Evolutionary conservation across 495 filamentous ascomycete genomes (phyloP).

Genomic region (Daldinia caldariorum): DNA sequence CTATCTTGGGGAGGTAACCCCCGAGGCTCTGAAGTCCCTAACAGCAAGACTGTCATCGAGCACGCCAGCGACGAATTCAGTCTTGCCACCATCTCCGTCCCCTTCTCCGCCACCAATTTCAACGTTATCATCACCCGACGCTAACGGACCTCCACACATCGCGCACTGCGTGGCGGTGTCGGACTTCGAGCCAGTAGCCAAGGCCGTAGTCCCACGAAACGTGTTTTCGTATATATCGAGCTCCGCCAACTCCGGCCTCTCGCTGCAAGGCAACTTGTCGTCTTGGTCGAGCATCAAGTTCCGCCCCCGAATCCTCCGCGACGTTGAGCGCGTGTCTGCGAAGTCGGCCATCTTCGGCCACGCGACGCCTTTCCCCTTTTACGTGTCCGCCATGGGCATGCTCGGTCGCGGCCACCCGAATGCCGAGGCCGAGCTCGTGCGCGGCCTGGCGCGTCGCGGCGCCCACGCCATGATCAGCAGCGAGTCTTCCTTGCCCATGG

Average conservation of each 20-base stretch:
- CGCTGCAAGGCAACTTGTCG: slow-evolving; percentile 84
- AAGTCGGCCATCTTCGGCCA: slow-evolving; percentile 79
- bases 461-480: slow-evolving; percentile 55
- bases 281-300: slow-evolving; percentile 90
- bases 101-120: neutral
- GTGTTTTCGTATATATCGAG: slow-evolving; percentile 88
- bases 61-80: neutral
- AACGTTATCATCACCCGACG: neutral
- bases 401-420: slow-evolving; percentile 70
- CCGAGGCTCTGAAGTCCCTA: slow-evolving; percentile 60
- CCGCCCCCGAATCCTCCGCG: slow-evolving; percentile 76
- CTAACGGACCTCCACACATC: slow-evolving; percentile 52
- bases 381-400: slow-evolving; percentile 82
- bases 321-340: slow-evolving; percentile 77
- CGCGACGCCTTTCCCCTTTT: slow-evolving; percentile 77
- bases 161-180: slow-evolving; percentile 38
- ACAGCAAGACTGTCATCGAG: neutral
- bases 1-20: slow-evolving; percentile 73
- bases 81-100: slow-evolving; percentile 45
- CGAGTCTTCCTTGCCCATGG: slow-evolving; percentile 51
- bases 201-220: slow-evolving; percentile 77
- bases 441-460: slow-evolving; percentile 44
- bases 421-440: slow-evolving; percentile 77
- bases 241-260: slow-evolving; percentile 77
- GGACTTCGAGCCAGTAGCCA: slow-evolving; percentile 84